A percentile compares a stretch with the other conserved stretches of the same genome.
Evolutionary conservation across 2,329 filamentous ascomycete genomes (phyloP).

Genomic region (Cadophora sp.): DNA sequence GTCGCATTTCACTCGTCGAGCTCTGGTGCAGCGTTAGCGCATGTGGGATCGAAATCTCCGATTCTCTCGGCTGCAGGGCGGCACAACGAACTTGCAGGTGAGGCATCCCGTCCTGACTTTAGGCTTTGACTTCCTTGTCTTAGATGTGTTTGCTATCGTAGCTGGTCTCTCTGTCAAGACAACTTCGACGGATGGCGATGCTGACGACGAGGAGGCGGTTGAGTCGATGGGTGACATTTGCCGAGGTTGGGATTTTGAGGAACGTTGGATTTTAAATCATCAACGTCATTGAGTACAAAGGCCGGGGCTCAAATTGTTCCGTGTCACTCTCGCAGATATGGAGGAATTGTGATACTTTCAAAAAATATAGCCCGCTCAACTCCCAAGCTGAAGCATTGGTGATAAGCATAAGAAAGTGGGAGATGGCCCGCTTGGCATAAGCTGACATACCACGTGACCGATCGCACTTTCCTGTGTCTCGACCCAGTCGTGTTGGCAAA

Average conservation of each 20-base stretch:
- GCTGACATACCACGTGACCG: background rate
- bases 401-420: background rate
- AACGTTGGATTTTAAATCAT: background rate
- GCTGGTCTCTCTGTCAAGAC: background rate
- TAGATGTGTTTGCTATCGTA: background rate
- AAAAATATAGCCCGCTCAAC: no score
- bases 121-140: background rate
- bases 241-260: background rate
- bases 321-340: background rate
- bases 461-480: no score
- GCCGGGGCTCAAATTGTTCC: background rate
- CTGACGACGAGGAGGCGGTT: background rate
- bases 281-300: background rate
- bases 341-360: background rate
- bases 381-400: background rate
- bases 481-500: no score
- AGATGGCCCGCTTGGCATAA: background rate
- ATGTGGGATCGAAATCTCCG: background rate
- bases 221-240: background rate
- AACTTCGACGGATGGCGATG: background rate
- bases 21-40: slow-evolving; percentile 8
- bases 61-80: background rate
- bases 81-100: slow-evolving; percentile 24
- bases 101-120: slow-evolving; percentile 24
- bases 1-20: slow-evolving; percentile 26